A percentile compares a stretch with the other conserved stretches of the same genome.
phyloP scores from a whole-genome alignment of 2,329 filamentous ascomycete genomes.

The Hymenoscyphus repandus region DNA sequence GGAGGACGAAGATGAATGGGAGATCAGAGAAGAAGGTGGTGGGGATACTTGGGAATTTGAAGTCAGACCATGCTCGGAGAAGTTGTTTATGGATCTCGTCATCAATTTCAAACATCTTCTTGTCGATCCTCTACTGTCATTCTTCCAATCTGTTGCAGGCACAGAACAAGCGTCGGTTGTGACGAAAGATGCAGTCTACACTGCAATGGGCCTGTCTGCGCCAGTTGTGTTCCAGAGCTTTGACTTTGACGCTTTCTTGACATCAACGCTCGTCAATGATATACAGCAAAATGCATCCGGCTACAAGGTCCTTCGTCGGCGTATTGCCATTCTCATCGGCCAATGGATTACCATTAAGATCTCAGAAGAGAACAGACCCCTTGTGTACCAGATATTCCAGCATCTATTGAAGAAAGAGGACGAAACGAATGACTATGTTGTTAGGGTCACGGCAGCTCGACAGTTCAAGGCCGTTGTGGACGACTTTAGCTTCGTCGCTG shows the following conservation, averaged over 20 bases:
- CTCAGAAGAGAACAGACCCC: constrained; percentile 58
- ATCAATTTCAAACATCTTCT: constrained; percentile 83
- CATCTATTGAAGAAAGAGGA: constrained; percentile 78
- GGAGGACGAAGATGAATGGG: constrained; percentile 93
- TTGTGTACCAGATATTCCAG: constrained; percentile 84
- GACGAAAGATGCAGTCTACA: constrained; percentile 91
- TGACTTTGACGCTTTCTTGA: constrained; percentile 78
- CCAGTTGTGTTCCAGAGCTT: constrained; percentile 68
- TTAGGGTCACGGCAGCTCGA: constrained; percentile 83
- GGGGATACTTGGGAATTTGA: constrained; percentile 89
- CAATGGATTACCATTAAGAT: constrained; percentile 84
- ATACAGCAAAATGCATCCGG: constrained; percentile 57
- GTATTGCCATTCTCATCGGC: constrained; percentile 82
- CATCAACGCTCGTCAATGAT: constrained; percentile 70
- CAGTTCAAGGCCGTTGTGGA: constrained; percentile 77
- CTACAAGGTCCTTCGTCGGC: constrained; percentile 78
- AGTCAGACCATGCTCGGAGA: constrained; percentile 87
- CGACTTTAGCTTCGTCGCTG: constrained; percentile 74
- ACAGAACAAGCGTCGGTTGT: constrained; percentile 60
- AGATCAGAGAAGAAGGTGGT: constrained; percentile 79
- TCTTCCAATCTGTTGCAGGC: constrained; percentile 74
- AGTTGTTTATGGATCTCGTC: constrained; percentile 85
- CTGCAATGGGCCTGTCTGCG: constrained; percentile 81
- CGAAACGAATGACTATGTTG: constrained; percentile 80
- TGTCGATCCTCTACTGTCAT: constrained; percentile 70